Evolutionary conservation across 129 eudicot genomes (phyloP).

Genomic region (Centella asiatica): DNA sequence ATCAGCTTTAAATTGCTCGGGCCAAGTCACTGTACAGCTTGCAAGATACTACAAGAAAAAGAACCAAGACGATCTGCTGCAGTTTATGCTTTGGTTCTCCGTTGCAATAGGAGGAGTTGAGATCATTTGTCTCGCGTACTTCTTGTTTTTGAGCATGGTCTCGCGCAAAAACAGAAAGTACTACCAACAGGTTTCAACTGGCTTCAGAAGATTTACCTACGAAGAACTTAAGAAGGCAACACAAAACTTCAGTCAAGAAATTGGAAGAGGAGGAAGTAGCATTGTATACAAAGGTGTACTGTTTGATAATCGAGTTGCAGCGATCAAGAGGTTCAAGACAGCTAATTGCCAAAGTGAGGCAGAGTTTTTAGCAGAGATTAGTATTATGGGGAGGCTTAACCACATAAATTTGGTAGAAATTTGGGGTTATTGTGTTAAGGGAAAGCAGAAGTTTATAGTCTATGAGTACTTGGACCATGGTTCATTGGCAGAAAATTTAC

Average conservation of each 20-base stretch:
- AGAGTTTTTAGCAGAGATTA: slow-evolving; percentile 29
- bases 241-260: neutral
- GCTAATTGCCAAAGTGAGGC: slow-evolving; percentile 14
- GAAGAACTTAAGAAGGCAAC: slow-evolving; percentile 2
- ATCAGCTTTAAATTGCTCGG: slow-evolving; percentile 1
- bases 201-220: neutral
- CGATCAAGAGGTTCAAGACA: slow-evolving; percentile 22
- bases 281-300: slow-evolving; percentile 25
- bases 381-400: slow-evolving; percentile 26
- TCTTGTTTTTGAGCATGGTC: slow-evolving; percentile 11
- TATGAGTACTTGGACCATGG: slow-evolving; percentile 27
- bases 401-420: slow-evolving; percentile 26
- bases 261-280: slow-evolving; percentile 3
- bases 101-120: slow-evolving; percentile 23
- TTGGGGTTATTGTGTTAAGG: slow-evolving; percentile 26
- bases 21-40: neutral
- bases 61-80: neutral
- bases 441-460: slow-evolving; percentile 21
- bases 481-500: slow-evolving; percentile 16
- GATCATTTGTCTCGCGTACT: slow-evolving; percentile 14
- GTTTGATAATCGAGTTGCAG: slow-evolving; percentile 26
- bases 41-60: slow-evolving; percentile 18
- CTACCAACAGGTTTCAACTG: neutral
- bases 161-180: neutral
- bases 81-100: slow-evolving; percentile 10